phyloP scores from a whole-genome alignment of 768 basidiomycete genomes.

The Mycena indigotica region DNA sequence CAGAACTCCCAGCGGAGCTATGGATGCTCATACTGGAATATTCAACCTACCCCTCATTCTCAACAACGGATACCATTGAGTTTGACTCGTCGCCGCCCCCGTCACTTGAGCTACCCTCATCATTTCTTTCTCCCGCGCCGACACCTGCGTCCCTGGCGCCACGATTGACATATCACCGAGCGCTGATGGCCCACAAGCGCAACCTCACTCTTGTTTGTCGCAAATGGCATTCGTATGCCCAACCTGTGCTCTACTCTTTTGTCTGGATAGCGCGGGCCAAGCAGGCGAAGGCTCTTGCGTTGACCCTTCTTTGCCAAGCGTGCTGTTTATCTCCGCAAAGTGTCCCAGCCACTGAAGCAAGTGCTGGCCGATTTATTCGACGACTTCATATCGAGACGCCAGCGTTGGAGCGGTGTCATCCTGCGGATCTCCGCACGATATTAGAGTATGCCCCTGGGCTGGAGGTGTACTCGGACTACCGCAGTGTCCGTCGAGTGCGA shows the following conservation, averaged over 20 bases:
- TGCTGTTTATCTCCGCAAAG: constrained; percentile 10
- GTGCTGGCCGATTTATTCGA: constrained; percentile 53
- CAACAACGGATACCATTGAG: constrained; percentile 15
- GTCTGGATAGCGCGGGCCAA: constrained; percentile 65
- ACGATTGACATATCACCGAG: constrained; percentile 47
- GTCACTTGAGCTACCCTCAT: constrained; percentile 52
- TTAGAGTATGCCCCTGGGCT: constrained; percentile 64
- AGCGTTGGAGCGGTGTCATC: constrained; percentile 62
- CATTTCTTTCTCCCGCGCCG: constrained; percentile 55
- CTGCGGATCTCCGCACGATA: constrained; percentile 68
- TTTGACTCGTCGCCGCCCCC: constrained; percentile 32
- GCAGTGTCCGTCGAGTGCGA: constrained; percentile 57
- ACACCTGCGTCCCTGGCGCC: constrained; percentile 36
- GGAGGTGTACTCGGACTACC: constrained; percentile 63
- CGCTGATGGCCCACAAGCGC: constrained; percentile 51
- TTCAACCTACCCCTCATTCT: constrained; percentile 41
- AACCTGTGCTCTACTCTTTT: constrained; percentile 64
- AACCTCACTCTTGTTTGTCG: constrained; percentile 56
- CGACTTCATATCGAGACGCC: constrained; percentile 74
- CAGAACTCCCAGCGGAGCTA: constrained; percentile 57
- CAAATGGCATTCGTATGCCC: constrained; percentile 55
- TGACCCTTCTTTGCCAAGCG: constrained; percentile 20
- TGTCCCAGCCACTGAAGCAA: constrained; percentile 26
- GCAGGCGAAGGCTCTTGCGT: constrained; percentile 50
- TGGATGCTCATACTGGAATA: constrained; percentile 69